Evolutionary conservation across 345 rosid genomes (phyloP).

Genomic region (Kandelia obovata): DNA sequence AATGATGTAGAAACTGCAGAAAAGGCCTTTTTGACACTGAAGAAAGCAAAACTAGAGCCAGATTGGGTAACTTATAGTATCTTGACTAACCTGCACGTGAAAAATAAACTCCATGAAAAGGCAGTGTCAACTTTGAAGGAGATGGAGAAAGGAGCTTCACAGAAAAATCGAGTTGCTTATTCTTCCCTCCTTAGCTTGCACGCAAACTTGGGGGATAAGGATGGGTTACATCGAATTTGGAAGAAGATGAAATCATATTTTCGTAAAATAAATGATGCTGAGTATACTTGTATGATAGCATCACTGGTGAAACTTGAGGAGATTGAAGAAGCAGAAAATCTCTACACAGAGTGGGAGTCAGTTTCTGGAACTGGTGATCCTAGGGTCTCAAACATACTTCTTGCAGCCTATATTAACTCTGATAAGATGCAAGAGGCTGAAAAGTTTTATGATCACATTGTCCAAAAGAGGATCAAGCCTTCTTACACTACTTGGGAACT

Average conservation of each 20-base stretch:
- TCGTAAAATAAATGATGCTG: constrained; percentile 64
- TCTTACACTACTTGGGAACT: constrained; percentile 85
- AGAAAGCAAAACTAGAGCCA: constrained; percentile 54
- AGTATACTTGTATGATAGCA: constrained; percentile 70
- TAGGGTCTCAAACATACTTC: constrained; percentile 64
- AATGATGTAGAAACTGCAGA: constrained; percentile 59
- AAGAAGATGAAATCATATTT: constrained; percentile 58
- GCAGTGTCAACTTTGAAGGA: constrained; percentile 67
- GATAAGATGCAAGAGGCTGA: constrained; percentile 52
- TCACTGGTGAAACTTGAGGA: constrained; percentile 68
- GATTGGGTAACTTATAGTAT: constrained; percentile 85
- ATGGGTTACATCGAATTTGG: constrained; percentile 63
- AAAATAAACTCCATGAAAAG: constrained; percentile 42
- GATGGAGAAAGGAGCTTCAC: constrained; percentile 75
- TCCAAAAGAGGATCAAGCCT: constrained; percentile 51
- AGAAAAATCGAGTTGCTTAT: constrained; percentile 51
- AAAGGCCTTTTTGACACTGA: constrained; percentile 53
- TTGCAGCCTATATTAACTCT: constrained; percentile 61
- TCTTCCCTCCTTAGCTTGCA: constrained; percentile 75
- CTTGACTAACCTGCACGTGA: constrained; percentile 56
- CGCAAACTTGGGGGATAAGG: constrained; percentile 55
- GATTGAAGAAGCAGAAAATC: constrained; percentile 53
- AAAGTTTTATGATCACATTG: constrained; percentile 42
- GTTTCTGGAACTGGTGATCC: constrained; percentile 54
- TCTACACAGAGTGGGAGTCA: constrained; percentile 78